Conservation (phyloP, 2,329 filamentous ascomycete genomes). For the Penicillium sp. region DNA sequence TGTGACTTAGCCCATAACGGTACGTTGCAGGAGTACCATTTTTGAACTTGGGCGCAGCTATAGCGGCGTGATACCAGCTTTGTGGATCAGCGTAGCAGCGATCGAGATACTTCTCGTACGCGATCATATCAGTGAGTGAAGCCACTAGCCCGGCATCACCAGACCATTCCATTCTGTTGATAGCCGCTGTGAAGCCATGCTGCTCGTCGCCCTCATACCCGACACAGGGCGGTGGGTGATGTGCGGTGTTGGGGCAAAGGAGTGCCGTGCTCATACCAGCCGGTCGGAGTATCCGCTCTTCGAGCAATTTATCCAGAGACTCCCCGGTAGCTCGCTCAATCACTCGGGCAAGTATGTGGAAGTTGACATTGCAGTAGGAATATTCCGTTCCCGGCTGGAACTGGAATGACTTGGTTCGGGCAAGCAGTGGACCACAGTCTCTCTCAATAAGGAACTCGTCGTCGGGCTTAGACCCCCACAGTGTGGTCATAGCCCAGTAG, state of each 20-base stretch:
- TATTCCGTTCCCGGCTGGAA: constrained; percentile 45
- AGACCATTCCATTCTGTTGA: constrained; percentile 47
- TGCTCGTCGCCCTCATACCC: constrained; percentile 46
- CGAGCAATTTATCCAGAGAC: constrained; percentile 36
- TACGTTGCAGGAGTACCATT: constrained; percentile 40
- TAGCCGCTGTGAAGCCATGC: constrained; percentile 35
- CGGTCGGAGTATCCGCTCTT: constrained; percentile 40
- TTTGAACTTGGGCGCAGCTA: constrained; percentile 28
- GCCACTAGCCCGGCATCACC: constrained; percentile 47
- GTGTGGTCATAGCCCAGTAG: constrained; percentile 46
- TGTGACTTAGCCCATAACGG: constrained; percentile 36
- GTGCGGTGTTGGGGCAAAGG: constrained; percentile 38
- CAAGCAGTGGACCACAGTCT: constrained; percentile 30
- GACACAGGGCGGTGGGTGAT: constrained; percentile 40
- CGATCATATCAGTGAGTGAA: constrained; percentile 47
- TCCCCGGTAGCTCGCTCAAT: constrained; percentile 41
- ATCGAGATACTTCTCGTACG: constrained; percentile 45
- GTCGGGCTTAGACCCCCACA: constrained; percentile 45
- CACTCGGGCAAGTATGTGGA: constrained; percentile 37
- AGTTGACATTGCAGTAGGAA: constrained; percentile 48
- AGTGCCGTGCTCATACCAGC: constrained; percentile 44
- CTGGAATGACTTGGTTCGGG: constrained; percentile 38
- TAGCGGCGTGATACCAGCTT: constrained; percentile 36
- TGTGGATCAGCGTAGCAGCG: constrained; percentile 27
- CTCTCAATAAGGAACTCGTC: constrained; percentile 38